phyloP scores from a whole-genome alignment of 2,329 filamentous ascomycete genomes.

The Botryosphaeria dothidea region DNA sequence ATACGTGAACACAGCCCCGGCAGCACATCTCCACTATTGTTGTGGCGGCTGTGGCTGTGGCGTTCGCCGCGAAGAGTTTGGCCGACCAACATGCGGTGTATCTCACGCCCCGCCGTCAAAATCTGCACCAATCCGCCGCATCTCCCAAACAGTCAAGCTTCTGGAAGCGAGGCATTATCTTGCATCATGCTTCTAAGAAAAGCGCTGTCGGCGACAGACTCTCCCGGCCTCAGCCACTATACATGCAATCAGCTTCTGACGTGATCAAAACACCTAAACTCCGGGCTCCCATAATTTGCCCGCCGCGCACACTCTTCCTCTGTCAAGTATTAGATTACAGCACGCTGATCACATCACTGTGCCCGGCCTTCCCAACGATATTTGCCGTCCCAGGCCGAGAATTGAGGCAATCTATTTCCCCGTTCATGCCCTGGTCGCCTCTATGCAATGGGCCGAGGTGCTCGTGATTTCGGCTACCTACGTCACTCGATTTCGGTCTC shows the following conservation, averaged over 20 bases:
- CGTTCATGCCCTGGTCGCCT: not conserved
- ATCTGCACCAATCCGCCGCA: not conserved
- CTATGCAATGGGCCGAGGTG: not conserved
- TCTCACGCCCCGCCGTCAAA: not conserved
- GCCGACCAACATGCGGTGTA: slow-evolving; percentile 6
- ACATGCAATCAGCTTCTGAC: slow-evolving; percentile 5
- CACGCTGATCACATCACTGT: not conserved
- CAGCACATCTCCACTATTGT: not conserved
- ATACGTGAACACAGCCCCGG: not conserved
- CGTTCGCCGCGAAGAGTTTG: not conserved
- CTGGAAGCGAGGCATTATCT: not conserved
- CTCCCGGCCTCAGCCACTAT: not conserved
- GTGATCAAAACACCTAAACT: not conserved
- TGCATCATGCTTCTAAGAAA: slow-evolving; percentile 8
- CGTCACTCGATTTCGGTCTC: not conserved
- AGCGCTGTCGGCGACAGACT: not conserved
- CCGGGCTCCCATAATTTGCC: not conserved
- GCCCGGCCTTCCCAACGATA: not conserved
- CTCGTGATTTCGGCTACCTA: not conserved
- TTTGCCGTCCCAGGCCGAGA: not conserved
- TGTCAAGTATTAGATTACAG: not conserved
- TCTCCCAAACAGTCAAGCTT: not conserved
- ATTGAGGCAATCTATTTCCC: not conserved
- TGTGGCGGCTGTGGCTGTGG: slow-evolving; percentile 10
- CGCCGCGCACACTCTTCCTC: not conserved